phyloP scores from a whole-genome alignment of 2,329 filamentous ascomycete species.

The Penicillium expansum region DNA sequence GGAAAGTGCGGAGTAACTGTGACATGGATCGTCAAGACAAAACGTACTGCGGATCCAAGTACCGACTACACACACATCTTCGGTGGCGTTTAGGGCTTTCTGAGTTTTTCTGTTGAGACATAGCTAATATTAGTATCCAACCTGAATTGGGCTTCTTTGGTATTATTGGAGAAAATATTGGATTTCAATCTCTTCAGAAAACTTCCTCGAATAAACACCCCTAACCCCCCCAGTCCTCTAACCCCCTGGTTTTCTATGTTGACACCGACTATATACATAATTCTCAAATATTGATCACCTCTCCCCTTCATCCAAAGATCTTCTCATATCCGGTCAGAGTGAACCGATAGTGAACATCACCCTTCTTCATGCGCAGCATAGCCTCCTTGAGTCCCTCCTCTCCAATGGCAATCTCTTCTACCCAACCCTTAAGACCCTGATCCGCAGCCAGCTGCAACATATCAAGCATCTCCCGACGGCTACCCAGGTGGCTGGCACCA shows the following conservation, averaged over 20 bases:
- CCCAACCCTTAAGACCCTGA: slow-evolving; percentile 67
- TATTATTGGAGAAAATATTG: neutral
- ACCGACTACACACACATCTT: slow-evolving; percentile 15
- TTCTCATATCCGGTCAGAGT: slow-evolving; percentile 56
- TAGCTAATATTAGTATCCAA: neutral
- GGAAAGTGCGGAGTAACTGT: slow-evolving; percentile 18
- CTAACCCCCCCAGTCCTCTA: neutral
- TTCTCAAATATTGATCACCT: neutral
- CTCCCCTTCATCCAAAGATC: slow-evolving; percentile 26
- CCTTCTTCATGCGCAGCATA: slow-evolving; percentile 65
- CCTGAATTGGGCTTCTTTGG: neutral
- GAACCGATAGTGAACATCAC: slow-evolving; percentile 70
- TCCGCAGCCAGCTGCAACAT: slow-evolving; percentile 71
- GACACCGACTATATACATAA: neutral
- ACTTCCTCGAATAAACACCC: neutral
- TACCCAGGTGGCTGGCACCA: slow-evolving; percentile 68
- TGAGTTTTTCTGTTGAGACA: neutral
- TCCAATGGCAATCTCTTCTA: slow-evolving; percentile 68
- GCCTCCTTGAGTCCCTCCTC: slow-evolving; percentile 68
- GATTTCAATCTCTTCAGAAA: neutral
- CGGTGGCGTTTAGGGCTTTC: neutral
- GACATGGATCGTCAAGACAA: slow-evolving; percentile 8
- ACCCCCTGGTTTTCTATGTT: neutral
- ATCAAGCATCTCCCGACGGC: slow-evolving; percentile 64
- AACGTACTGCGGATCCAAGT: slow-evolving; percentile 5